Percentiles rank a stretch among this genome's conserved stretches.
Conservation (phyloP, 2,329 filamentous ascomycete genomes). For the Aspergillus piperis region DNA sequence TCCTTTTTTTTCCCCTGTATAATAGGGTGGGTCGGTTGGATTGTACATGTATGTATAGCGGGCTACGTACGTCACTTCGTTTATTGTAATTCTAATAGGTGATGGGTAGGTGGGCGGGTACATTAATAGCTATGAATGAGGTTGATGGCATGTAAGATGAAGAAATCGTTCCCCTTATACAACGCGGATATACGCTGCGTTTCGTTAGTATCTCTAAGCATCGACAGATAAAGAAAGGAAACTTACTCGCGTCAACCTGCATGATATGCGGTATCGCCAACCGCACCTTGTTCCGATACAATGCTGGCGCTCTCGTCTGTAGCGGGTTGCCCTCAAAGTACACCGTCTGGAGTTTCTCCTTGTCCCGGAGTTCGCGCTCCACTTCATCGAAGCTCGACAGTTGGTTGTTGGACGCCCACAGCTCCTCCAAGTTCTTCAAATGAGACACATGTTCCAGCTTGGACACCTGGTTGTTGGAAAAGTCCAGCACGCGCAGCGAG, state of each 20-base stretch:
- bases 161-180: constrained; percentile 1
- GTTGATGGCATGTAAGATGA: background rate
- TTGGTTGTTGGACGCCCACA: constrained; percentile 93
- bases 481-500: constrained; percentile 76
- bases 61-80: background rate
- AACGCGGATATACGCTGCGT: constrained; percentile 35
- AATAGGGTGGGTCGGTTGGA: background rate
- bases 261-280: constrained; percentile 82
- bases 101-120: background rate
- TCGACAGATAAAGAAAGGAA: background rate
- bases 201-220: constrained; percentile 9
- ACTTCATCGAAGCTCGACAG: constrained; percentile 79
- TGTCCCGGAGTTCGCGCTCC: constrained; percentile 72
- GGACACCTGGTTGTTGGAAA: constrained; percentile 81
- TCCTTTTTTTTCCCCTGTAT: background rate
- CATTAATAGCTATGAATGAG: background rate
- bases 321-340: constrained; percentile 96
- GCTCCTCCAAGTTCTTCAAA: constrained; percentile 74
- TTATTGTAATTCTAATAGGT: background rate
- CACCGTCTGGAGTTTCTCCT: constrained; percentile 79
- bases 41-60: background rate
- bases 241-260: constrained; percentile 92
- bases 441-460: constrained; percentile 71
- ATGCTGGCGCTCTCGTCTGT: constrained; percentile 73
- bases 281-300: constrained; percentile 92